Evolutionary conservation across 139 green algal species (phyloP).

Genomic region (Closterium sp.): DNA sequence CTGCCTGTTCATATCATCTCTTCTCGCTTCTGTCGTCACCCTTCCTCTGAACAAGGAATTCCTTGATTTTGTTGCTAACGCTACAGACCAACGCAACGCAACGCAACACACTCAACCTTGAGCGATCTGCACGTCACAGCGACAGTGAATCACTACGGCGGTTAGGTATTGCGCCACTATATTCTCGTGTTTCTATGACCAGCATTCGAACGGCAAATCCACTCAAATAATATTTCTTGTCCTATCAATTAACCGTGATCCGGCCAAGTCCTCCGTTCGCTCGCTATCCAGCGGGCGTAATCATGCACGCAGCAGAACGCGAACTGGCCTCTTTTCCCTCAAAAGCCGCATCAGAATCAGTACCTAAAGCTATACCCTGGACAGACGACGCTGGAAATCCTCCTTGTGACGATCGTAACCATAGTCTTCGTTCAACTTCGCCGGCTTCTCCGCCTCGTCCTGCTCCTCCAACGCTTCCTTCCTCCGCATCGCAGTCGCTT

Average conservation of each 20-base stretch:
- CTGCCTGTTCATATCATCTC: background rate
- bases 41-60: background rate
- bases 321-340: background rate
- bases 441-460: background rate
- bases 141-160: background rate
- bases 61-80: background rate
- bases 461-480: background rate
- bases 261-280: no score
- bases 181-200: background rate
- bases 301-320: background rate
- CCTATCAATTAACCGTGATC: background rate
- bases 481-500: background rate
- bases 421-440: background rate
- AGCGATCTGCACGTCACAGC: background rate
- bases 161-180: background rate
- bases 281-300: background rate
- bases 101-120: background rate
- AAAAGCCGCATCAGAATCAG: background rate
- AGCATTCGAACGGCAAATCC: background rate
- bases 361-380: background rate
- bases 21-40: background rate
- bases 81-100: background rate
- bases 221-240: background rate
- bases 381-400: background rate
- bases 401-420: background rate